Percentiles rank a stretch among this genome's conserved stretches.
Evolutionary conservation across 352 stramenopile genomes (phyloP).

Genomic region (Blastocystis sp.): DNA sequence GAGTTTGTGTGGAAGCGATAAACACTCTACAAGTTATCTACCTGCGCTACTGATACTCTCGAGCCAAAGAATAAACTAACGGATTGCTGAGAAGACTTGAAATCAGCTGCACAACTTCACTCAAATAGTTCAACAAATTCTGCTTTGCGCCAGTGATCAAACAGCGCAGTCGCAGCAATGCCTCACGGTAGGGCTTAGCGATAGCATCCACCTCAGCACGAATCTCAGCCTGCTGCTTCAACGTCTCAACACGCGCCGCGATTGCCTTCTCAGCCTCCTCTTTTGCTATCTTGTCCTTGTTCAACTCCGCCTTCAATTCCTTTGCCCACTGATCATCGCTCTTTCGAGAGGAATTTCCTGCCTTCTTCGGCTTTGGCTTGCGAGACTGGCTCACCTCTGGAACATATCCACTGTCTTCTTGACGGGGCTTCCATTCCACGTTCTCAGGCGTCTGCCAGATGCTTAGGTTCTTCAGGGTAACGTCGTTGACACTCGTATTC

Average conservation of each 20-base stretch:
- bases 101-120: background rate
- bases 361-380: background rate
- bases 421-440: slow-evolving; percentile 43
- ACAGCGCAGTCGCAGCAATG: background rate
- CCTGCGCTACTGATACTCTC: background rate
- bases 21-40: background rate
- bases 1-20: background rate
- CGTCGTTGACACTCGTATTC: background rate
- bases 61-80: background rate
- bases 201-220: background rate
- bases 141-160: background rate
- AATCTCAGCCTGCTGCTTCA: slow-evolving; percentile 22
- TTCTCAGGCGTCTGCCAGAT: slow-evolving; percentile 37
- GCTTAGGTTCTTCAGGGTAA: background rate
- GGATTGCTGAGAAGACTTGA: background rate
- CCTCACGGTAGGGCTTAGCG: background rate
- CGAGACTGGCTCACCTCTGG: background rate
- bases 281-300: slow-evolving; percentile 61
- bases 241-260: background rate
- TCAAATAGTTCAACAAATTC: background rate
- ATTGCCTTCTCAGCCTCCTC: slow-evolving; percentile 59
- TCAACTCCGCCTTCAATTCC: slow-evolving; percentile 32
- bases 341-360: background rate
- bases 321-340: slow-evolving; percentile 25
- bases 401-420: slow-evolving; percentile 7